A percentile compares a stretch with the other conserved stretches of the same genome.
Conservation (phyloP, 345 rosid species). For the Populus euphratica region DNA sequence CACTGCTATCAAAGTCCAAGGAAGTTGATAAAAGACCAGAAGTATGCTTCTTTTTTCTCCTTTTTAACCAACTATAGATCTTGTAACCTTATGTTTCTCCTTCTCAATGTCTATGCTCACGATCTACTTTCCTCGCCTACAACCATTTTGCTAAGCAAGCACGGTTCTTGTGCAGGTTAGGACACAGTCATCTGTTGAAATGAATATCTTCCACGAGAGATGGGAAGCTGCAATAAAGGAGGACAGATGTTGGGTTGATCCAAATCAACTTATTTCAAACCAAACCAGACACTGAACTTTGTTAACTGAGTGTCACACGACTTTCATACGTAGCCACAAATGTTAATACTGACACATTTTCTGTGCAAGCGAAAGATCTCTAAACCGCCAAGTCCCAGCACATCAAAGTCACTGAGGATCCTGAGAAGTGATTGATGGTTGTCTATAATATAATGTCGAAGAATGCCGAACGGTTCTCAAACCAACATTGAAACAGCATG, state of each 20-base stretch:
- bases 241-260: slow-evolving; percentile 90
- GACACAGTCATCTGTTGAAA: slow-evolving; percentile 63
- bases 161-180: slow-evolving; percentile 50
- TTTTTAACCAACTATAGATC: neutral
- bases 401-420: neutral
- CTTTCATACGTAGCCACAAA: neutral
- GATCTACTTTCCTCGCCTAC: neutral
- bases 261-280: slow-evolving; percentile 34
- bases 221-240: slow-evolving; percentile 59
- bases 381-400: neutral
- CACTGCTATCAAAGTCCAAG: slow-evolving; percentile 26
- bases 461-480: neutral
- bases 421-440: neutral
- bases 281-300: slow-evolving; percentile 18
- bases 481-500: neutral
- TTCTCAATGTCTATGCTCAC: neutral
- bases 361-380: neutral
- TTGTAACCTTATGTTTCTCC: neutral
- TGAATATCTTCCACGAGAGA: slow-evolving; percentile 63
- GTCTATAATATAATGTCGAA: neutral
- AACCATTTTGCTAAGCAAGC: neutral
- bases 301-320: neutral
- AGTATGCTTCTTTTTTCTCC: slow-evolving; percentile 29
- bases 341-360: neutral
- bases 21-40: slow-evolving; percentile 55